Base-by-base conservation (phyloP, 768 basidiomycete species). In the Boletus subparvulus region DNA sequence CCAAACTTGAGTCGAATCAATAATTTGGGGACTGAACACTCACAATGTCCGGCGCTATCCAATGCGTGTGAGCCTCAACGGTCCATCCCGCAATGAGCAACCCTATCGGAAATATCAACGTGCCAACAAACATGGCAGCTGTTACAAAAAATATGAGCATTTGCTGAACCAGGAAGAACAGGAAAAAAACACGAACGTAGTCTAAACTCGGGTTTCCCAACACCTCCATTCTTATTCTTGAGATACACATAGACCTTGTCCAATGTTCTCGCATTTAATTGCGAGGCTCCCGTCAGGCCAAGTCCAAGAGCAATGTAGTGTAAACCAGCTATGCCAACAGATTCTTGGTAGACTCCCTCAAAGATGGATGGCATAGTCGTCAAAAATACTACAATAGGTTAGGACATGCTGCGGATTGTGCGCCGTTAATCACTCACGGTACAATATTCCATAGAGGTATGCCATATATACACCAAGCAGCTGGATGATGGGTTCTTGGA, bases 71-170 rank as follows among this genome's bases (percentile, higher is more conserved):
- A 0, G 74, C 62, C 60, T 87, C 73, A 6, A 85, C 84, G 1
- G 82, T 74, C 88, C 90, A 93, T 1, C 91, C 90, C 6, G 82
- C 69, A 6, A 92, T 74, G 21, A 93, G 70, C 13, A 92, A 71
- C 0, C 90, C 90, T 13, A 83, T 68, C 0, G 92, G 90, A 13
- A 90, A 74, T 4, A 84, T 13, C 19, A 87, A 59, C 0, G 83
- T 80, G 0, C 82, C 86, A 4, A 83, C 75, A 7, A 87, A 58
- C 79, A 88, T 83, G 0, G 80, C 71, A 1, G 84, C 86, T 88
- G 40, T 13, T 30, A 12, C 19, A 56, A 21, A 36, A 43, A 11
- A 16, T 26, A 45, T 71, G 11, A 67, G 50, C 11, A 33, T 28
- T 12, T 3, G 3, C 5, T 17, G 2, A 43, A 37, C 26, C 13